Base-by-base conservation (phyloP, 2,329 filamentous ascomycete species). In the Botrytis squamosa region DNA sequence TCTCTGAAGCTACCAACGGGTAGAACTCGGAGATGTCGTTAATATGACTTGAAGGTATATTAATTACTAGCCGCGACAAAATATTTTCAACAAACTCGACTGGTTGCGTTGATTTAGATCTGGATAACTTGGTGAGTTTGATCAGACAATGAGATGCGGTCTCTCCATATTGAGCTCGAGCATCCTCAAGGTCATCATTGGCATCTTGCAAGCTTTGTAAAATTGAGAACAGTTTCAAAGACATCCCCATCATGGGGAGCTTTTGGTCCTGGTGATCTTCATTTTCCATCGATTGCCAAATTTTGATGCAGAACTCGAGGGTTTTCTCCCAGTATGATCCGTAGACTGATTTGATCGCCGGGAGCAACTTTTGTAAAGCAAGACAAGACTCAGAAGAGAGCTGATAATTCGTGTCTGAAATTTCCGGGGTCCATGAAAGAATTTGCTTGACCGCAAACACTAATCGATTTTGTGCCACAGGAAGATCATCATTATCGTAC, bases 121-220 rank as follows among this genome's bases (percentile, higher is more conserved):
- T 82, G 2, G 84, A 82, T 1, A 87, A 78, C 62, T 89, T 89
- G 33, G 97, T 87, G 0, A 95, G 84, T 14, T 86, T 84, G 25
- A 95, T 82, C 4, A 96, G 80, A 0, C 87, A 88, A 6, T 84
- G 81, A 2, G 88, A 88, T 55, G 91, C 87, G 0, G 83, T 81
- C 29, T 86, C 82, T n/a, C 88, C 85, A 16, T 87, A 86, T 20
- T 90, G 87, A 70, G 87, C 87, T 79, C 95, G 87, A 0, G 90
- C 89, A 79, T 98, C 95, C 22, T 90, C 84, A 0, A 98, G 86
- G 80, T 98, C 95, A 76, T 98, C 95, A 76, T 97, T 98, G 3
- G 91, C 87, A 29, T 95, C 92, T 29, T 89, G 85, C 0, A 95
- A 82, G 4, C 84, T 85, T 75, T 90, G 88, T 3, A 98, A 81